Percentiles rank a stretch among this genome's conserved stretches.
These are phyloP conservation scores for Trichoderma citrinoviride DNA, from an alignment of 2,329 filamentous ascomycete species.

Conservation along the genomic window DNA sequence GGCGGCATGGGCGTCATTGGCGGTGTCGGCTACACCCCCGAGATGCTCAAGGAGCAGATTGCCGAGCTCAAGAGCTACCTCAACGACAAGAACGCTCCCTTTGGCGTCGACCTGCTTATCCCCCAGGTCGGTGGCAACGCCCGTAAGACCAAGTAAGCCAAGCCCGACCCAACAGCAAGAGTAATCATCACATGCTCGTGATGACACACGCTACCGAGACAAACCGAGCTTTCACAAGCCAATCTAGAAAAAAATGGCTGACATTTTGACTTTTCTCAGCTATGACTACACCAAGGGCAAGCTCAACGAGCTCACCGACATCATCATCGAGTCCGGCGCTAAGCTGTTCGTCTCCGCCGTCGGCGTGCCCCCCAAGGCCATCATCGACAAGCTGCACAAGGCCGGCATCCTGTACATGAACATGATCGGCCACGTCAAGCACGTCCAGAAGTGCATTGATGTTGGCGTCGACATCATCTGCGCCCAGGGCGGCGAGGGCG, in stretches of 20 bases:
- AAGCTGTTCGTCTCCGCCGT: constrained; percentile 96
- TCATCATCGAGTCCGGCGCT: constrained; percentile 88
- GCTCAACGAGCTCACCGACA: constrained; percentile 82
- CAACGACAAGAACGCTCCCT: constrained; percentile 87
- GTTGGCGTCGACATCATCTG: constrained; percentile 95
- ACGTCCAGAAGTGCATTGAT: constrained; percentile 93
- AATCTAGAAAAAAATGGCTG: background rate
- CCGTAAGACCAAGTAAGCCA: constrained; percentile 79
- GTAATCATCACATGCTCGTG: constrained; percentile 27
- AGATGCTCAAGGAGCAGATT: constrained; percentile 95
- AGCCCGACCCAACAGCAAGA: background rate
- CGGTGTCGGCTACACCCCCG: constrained; percentile 91
- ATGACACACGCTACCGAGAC: background rate
- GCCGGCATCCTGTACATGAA: constrained; percentile 96
- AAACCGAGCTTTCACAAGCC: background rate
- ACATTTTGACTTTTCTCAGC: constrained; percentile 47
- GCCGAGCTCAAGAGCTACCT: constrained; percentile 88
- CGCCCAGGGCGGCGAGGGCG: constrained; percentile 95
- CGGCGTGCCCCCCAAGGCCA: constrained; percentile 82
- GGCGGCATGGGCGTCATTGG: constrained; percentile 96
- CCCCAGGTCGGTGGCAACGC: constrained; percentile 93
- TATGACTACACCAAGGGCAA: constrained; percentile 99
- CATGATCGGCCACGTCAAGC: constrained; percentile 99
- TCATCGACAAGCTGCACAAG: constrained; percentile 88
- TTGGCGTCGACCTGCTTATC: constrained; percentile 89